A percentile compares a stretch with the other conserved stretches of the same genome.
Conservation (phyloP, 805 yeast genomes). For the Sporopachydermia quercuum region DNA sequence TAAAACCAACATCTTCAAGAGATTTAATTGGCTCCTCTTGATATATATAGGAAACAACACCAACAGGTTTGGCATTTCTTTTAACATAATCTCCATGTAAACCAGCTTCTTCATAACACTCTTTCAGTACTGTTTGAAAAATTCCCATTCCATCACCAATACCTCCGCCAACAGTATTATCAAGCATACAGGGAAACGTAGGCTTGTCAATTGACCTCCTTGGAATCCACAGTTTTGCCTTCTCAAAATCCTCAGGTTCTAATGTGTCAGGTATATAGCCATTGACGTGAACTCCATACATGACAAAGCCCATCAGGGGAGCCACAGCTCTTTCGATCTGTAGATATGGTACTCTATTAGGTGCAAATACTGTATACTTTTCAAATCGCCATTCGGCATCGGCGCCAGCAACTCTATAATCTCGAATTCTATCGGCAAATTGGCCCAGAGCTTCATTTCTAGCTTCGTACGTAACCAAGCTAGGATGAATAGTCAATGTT, state of each 20-base stretch:
- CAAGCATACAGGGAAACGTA: conserved; percentile 84
- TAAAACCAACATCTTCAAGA: conserved; percentile 33
- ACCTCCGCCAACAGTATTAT: conserved; percentile 94
- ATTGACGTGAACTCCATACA: conserved; percentile 80
- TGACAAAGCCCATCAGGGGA: conserved; percentile 68
- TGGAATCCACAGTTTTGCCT: conserved; percentile 62
- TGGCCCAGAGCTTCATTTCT: conserved; percentile 26
- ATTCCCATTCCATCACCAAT: conserved; percentile 67
- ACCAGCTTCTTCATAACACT: conserved; percentile 86
- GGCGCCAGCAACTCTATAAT: conserved; percentile 33
- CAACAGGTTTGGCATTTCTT: conserved; percentile 32
- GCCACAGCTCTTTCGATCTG: conserved; percentile 70
- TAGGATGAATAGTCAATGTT: conserved; percentile 17
- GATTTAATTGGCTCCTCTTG: conserved; percentile 20
- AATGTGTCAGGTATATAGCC: conserved; percentile 46
- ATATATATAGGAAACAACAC: conserved; percentile 56
- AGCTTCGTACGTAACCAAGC: conserved; percentile 23
- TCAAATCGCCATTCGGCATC: conserved; percentile 98
- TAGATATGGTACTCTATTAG: conserved; percentile 41
- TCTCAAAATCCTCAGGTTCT: conserved; percentile 22
- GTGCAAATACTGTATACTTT: conserved; percentile 54
- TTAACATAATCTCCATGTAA: conserved; percentile 36
- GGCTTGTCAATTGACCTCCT: conserved; percentile 61
- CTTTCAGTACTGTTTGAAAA: conserved; percentile 69
- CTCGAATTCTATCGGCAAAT: conserved; percentile 28